These are phyloP conservation scores for Falciphora oryzae DNA, from an alignment of 2,329 filamentous ascomycete genomes.

Conservation along the genomic window DNA sequence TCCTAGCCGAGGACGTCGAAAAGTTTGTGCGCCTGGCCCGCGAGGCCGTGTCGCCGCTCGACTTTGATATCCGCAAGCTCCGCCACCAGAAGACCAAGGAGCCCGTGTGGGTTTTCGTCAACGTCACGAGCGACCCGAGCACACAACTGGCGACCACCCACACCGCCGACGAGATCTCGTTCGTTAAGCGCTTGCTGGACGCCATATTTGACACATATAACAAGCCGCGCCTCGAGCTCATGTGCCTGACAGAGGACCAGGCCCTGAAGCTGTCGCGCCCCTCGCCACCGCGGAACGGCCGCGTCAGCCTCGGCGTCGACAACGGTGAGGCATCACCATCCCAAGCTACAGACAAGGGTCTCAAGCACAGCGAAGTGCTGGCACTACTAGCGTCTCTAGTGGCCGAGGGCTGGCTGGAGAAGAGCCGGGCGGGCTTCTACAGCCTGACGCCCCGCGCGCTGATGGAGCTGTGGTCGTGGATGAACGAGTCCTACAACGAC, in stretches of 20 bases:
- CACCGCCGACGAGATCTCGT: conserved; percentile 78
- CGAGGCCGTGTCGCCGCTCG: conserved; percentile 67
- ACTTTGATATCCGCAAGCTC: conserved; percentile 78
- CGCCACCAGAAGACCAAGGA: conserved; percentile 61
- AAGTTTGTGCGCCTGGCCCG: conserved; percentile 67
- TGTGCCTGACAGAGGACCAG: conserved; percentile 76
- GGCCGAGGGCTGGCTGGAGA: conserved; percentile 78
- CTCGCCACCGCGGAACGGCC: conserved; percentile 26
- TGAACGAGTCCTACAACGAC: conserved; percentile 88
- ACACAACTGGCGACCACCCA: conserved; percentile 84
- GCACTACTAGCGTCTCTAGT: conserved; percentile 63
- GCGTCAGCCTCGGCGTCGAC: conserved; percentile 20
- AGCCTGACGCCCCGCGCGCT: conserved; percentile 69
- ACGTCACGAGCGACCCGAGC: conserved; percentile 76
- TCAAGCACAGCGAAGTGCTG: conserved; percentile 77
- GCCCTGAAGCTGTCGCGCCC: conserved; percentile 64
- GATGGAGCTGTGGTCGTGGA: conserved; percentile 78
- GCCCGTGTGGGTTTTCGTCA: conserved; percentile 78
- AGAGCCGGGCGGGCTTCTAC: conserved; percentile 66
- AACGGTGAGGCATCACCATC: conserved; percentile 24
- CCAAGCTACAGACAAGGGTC: conserved; percentile 40
- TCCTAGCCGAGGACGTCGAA: conserved; percentile 63
- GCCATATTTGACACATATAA: conserved; percentile 91
- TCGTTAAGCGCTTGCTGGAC: conserved; percentile 81
- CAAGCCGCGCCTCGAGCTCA: conserved; percentile 68